phyloP scores from a whole-genome alignment of 2,329 filamentous ascomycete species.

The Neopestalotiopsis clavispora region DNA sequence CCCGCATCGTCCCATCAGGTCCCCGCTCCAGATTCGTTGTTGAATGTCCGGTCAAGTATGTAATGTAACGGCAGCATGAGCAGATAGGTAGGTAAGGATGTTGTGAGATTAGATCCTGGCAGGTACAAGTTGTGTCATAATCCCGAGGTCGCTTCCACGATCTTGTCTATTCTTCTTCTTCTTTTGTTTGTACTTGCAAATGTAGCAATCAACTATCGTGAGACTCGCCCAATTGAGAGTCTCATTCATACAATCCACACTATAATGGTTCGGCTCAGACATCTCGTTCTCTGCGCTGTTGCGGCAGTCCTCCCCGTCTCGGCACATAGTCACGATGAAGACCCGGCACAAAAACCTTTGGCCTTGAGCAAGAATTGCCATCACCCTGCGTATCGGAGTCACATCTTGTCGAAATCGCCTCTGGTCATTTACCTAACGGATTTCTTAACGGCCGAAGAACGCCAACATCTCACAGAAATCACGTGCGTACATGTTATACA shows the following conservation, averaged over 20 bases:
- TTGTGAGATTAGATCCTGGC: neutral
- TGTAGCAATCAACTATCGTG: neutral
- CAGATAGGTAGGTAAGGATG: neutral
- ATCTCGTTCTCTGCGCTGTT: constrained; percentile 23
- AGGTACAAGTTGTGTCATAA: neutral
- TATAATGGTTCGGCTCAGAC: constrained; percentile 23
- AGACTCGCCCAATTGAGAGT: neutral
- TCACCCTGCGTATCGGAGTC: constrained; percentile 37
- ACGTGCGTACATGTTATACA: constrained; percentile 31
- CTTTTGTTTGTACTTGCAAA: neutral
- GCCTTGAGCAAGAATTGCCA: constrained; percentile 29
- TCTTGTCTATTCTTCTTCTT: neutral
- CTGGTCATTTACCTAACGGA: constrained; percentile 44
- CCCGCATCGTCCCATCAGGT: too few species aligned
- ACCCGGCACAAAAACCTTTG: constrained; percentile 29
- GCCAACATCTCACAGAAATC: constrained; percentile 37
- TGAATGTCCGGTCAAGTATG: too few species aligned
- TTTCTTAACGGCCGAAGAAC: constrained; percentile 42
- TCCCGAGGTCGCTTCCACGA: neutral
- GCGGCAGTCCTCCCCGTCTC: constrained; percentile 18
- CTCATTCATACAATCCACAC: neutral
- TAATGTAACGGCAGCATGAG: too few species aligned
- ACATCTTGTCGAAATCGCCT: constrained; percentile 41
- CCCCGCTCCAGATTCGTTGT: too few species aligned
- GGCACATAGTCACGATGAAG: constrained; percentile 26